phyloP scores from a whole-genome alignment of 140 eudicot genomes.

The Flaveria floridana region DNA sequence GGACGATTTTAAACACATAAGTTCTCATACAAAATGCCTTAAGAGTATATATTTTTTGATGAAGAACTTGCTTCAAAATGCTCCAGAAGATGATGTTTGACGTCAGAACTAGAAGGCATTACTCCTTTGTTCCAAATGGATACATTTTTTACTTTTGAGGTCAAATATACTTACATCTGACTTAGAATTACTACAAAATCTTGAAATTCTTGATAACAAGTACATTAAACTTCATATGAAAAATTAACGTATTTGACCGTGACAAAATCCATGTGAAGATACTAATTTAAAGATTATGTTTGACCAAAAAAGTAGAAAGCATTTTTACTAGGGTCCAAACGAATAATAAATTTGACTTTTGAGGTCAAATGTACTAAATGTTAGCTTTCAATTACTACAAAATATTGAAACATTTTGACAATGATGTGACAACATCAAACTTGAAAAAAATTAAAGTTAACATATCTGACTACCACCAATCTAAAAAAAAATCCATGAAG shows the following conservation, averaged over 20 bases:
- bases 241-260: neutral
- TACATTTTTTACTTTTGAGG: neutral
- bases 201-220: neutral
- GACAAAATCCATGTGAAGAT: neutral
- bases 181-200: neutral
- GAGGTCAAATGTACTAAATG: neutral
- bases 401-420: neutral
- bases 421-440: neutral
- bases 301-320: conserved; percentile 3
- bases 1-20: neutral
- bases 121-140: neutral
- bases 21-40: neutral
- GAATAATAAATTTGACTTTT: neutral
- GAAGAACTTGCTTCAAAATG: neutral
- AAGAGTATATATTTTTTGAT: neutral
- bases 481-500: neutral
- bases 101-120: neutral
- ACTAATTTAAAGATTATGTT: conserved; percentile 3
- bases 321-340: neutral
- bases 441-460: neutral
- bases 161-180: neutral
- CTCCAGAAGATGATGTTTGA: neutral
- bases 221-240: neutral
- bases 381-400: neutral
- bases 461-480: neutral